Base-by-base conservation (phyloP, 2,329 filamentous ascomycete genomes). In the Claviceps sp. region DNA sequence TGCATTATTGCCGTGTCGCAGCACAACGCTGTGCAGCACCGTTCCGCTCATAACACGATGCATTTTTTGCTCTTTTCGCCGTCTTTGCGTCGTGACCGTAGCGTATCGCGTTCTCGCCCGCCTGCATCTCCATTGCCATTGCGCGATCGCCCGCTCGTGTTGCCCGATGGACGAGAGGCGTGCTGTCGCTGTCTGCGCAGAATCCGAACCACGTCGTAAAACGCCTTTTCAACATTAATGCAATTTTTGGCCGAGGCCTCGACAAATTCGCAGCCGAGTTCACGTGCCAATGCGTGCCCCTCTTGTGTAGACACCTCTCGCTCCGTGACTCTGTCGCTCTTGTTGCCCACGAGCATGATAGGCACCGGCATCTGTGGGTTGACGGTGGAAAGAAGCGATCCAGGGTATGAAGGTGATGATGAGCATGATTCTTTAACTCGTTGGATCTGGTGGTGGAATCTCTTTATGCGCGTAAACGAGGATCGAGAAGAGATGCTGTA, bases 321-420 rank as follows among this genome's bases (percentile, higher is more conserved):
- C 71, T 97, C 93, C 30, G 91, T 95, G 47, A 95, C 89, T 62
- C 93, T 81, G 70, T 98, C 93, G 71, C 89, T 95, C 74, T 98
- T 98, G 76, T 98, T 97, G 59, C 93, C 93, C 38, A 98, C 93
- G 34, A 98, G 78, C 93, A 98, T 97, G 62, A 98, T 88, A 47
- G 93, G 93, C 16, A 93, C 89, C 20, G 85, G 85, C 56, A 81
- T 76, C 56, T 79, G 80, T 26, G 79, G 71, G 66, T 68, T 69
- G 64, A 72, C 69, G 60, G 80, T 61, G 65, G 83, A 71, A 60
- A 88, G 76, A 48, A 85, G 85, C 24, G 85, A 89, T 55, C 85
- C 85, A 7, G 84, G 82, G 61, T 88, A 90, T 30, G 84, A 85
- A 7, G 85, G 84, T 24, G 86, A 89, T 45, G 83, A 81, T 48